Conservation (phyloP, 148 eudicot genomes). For the Euryodendron excelsum region DNA sequence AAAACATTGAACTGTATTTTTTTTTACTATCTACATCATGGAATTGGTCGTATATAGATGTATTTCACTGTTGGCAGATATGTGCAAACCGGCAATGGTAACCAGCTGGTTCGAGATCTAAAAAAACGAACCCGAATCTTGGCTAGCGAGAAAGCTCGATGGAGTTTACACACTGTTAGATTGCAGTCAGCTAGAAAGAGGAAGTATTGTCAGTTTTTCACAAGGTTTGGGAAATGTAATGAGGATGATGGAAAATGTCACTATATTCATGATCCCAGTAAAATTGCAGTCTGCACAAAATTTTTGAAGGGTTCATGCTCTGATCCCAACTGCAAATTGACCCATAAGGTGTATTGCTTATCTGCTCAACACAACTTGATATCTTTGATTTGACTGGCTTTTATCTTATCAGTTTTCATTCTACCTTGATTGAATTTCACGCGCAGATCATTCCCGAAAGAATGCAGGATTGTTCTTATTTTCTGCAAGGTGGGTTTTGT, state of each 20-base stretch:
- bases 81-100: conserved; percentile 90
- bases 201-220: conserved; percentile 88
- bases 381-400: conserved; percentile 1
- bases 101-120: conserved; percentile 88
- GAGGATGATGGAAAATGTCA: conserved; percentile 93
- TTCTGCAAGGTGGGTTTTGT: conserved; percentile 71
- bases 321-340: conserved; percentile 77
- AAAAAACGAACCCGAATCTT: conserved; percentile 83
- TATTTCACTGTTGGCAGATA: conserved; percentile 48
- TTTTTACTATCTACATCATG: not conserved
- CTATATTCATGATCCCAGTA: conserved; percentile 78
- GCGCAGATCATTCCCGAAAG: conserved; percentile 93
- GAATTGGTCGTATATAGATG: not conserved
- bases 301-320: conserved; percentile 75
- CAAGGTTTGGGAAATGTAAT: conserved; percentile 94
- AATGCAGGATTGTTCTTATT: conserved; percentile 95
- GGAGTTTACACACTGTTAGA: conserved; percentile 97
- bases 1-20: too few relatives aligned
- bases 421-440: conserved; percentile 20
- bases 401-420: not conserved
- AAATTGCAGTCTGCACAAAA: conserved; percentile 89
- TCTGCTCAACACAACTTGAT: not conserved
- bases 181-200: conserved; percentile 71
- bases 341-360: conserved; percentile 73
- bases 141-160: conserved; percentile 91